phyloP scores from a whole-genome alignment of 2,329 filamentous ascomycete genomes.

The Fusarium neocosmosporiellum region DNA sequence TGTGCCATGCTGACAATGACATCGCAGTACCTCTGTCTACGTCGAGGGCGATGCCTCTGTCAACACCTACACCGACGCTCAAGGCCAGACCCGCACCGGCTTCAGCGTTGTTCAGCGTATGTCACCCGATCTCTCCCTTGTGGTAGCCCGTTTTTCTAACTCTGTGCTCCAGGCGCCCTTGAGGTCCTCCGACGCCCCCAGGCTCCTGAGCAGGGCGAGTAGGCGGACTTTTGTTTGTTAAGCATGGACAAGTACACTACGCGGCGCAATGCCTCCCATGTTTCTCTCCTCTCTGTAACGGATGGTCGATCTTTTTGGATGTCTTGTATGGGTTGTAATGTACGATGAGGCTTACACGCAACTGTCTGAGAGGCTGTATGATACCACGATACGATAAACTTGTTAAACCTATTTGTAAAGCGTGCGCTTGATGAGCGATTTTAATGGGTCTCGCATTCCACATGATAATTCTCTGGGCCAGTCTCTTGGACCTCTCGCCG shows the following conservation, averaged over 20 bases:
- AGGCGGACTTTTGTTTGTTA: slow-evolving; percentile 10
- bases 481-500: background rate
- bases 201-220: slow-evolving; percentile 38
- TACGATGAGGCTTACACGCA: slow-evolving; percentile 36
- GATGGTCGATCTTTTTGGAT: slow-evolving; percentile 33
- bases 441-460: background rate
- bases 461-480: background rate
- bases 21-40: slow-evolving; percentile 76
- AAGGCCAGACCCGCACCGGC: slow-evolving; percentile 73
- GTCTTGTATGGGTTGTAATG: slow-evolving; percentile 34
- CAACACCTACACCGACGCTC: slow-evolving; percentile 72
- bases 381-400: slow-evolving; percentile 42
- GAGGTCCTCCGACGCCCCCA: slow-evolving; percentile 59
- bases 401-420: slow-evolving; percentile 5
- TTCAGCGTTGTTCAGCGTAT: slow-evolving; percentile 85
- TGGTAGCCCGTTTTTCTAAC: slow-evolving; percentile 23
- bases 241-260: background rate
- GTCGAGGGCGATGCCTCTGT: slow-evolving; percentile 86
- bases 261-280: slow-evolving; percentile 1
- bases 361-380: slow-evolving; percentile 35
- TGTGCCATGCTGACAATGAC: slow-evolving; percentile 21
- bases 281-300: slow-evolving; percentile 38
- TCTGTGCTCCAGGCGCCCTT: slow-evolving; percentile 51
- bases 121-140: slow-evolving; percentile 49
- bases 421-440: background rate